Evolutionary conservation across 2,329 filamentous ascomycete species (phyloP), one percentile per base, ranked within the genome.

Genomic region (Diaporthe caulivora): DNA sequence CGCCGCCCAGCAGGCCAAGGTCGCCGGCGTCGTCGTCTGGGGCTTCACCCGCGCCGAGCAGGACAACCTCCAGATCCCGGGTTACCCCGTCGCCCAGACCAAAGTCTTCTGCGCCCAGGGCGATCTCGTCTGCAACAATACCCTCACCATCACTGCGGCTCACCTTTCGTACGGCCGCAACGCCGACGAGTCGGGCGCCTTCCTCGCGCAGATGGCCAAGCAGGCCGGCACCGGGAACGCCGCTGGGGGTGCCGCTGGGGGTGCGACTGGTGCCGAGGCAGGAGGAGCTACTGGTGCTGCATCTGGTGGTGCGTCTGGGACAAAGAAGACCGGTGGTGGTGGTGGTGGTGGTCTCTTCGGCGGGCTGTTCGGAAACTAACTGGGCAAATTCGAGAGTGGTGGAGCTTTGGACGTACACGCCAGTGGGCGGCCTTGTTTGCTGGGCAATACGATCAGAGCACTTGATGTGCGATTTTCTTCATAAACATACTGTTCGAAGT

Each of bases 11-110:
- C 47, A 78, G 60, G 53, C 60, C 6, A 75, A 75, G 73, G 74
- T 82, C 64, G 77, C 77, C 62, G 81, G 77, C 4, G 80, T 80
- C 17, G 80, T 78, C 17, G 64, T 82, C 21, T 82, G 78, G 40
- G 81, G 81, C 9, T 78, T 77, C 72, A 80, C 79, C 26, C 78
- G 76, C 40, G 80, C 80, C 74, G 24, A 70, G n/a, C 79, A 78
- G 60, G 77, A 79, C 69, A 72, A 75, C 4, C 78, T 75, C 9
- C 68, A 72, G 54, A 76, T 80, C 54, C 78, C 77, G 10, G 76
- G 75, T 13, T 80, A 75, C 73, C 74, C 76, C 15, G 57, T 53
- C 18, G 76, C 71, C 42, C 71, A 77, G 64, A 73, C 76, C 15
- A 78, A 78, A 74, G 73, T 80, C 21, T 79, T 77, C 47, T 80